Conservation (phyloP, 345 rosid species). For the Bruguiera sexangula region DNA sequence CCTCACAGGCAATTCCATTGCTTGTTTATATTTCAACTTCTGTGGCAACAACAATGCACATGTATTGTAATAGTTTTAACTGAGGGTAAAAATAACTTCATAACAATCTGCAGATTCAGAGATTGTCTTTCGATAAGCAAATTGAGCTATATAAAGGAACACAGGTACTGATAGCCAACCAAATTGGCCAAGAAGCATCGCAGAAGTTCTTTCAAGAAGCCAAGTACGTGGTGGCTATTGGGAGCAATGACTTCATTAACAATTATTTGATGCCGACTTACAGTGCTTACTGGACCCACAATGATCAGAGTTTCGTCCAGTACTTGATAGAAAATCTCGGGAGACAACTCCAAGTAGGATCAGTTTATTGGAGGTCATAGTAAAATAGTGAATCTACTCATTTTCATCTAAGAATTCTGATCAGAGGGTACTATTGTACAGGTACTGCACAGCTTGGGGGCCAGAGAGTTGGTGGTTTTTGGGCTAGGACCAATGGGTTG, state of each 20-base stretch:
- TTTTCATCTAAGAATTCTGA: background rate
- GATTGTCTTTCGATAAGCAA: constrained; percentile 66
- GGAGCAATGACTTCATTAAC: constrained; percentile 98
- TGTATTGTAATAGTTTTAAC: too few species aligned
- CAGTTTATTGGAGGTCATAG: background rate
- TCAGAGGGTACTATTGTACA: constrained; percentile 6
- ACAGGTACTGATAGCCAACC: constrained; percentile 42
- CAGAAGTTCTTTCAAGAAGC: constrained; percentile 63
- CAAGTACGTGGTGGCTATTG: constrained; percentile 72
- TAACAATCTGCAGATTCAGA: constrained; percentile 59
- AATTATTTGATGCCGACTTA: constrained; percentile 90
- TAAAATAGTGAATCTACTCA: background rate
- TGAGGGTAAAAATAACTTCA: background rate
- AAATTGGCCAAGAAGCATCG: constrained; percentile 53
- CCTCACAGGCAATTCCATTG: background rate
- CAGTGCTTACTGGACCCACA: constrained; percentile 77
- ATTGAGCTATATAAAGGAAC: constrained; percentile 77
- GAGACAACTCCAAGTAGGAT: constrained; percentile 57
- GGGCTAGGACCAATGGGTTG: constrained; percentile 91
- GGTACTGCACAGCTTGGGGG: constrained; percentile 64
- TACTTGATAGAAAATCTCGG: constrained; percentile 76
- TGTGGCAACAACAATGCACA: background rate
- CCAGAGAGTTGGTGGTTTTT: constrained; percentile 71
- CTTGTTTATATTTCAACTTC: background rate
- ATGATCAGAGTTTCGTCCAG: constrained; percentile 56